Base-by-base conservation (phyloP, 2,329 filamentous ascomycete genomes). In the Sporothrix sp. region DNA sequence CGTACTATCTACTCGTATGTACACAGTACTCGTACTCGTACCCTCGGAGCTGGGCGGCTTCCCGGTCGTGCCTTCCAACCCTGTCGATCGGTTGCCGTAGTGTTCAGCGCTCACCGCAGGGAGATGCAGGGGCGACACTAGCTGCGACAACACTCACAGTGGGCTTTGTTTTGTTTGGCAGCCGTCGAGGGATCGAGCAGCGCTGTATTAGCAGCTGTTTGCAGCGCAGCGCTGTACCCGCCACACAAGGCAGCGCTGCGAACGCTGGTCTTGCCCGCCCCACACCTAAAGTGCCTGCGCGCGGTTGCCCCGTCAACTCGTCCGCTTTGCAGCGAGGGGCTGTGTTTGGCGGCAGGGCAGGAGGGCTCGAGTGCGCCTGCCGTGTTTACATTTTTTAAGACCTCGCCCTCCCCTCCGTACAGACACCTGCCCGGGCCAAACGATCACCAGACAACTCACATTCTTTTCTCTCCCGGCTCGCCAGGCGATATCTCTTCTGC, bases 311-410 rank as follows among this genome's bases (percentile, higher is more conserved):
- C 11, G 50, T 27, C 54, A 50, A 57, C 55, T 4, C 4, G 14
- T 25, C 11, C 28, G 33, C 3, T 23, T 25, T 20, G 32, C 35
- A 44, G 47, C 37, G 47, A 48, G 46, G 52, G 52, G 46, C 39
- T 51, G 39, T 35, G 32, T 49, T 25, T 36, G 23, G 28, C 25
- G 20, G 18, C n/a, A n/a, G n/a, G 28, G 27, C 39, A 35, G 16
- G 25, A 28, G n/a, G n/a, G 21, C 39, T 52, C 46, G 44, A 35
- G 37, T 20, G 54, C 54, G 27, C 56, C 38, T 57, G 54, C 56
- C 52, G 39, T 58, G 56, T 58, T 58, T 58, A 58, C 54, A 52
- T 58, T 55, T 52, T 49, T 49, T 47, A 53, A 52, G 48, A 47
- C 35, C n/a, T 51, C 45, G 56, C 40, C 51, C 55, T 57, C 48